Evolutionary conservation across 2,329 filamentous ascomycete genomes (phyloP), one percentile per base, ranked within the genome.

Genomic region (Stagonosporopsis vannaccii): DNA sequence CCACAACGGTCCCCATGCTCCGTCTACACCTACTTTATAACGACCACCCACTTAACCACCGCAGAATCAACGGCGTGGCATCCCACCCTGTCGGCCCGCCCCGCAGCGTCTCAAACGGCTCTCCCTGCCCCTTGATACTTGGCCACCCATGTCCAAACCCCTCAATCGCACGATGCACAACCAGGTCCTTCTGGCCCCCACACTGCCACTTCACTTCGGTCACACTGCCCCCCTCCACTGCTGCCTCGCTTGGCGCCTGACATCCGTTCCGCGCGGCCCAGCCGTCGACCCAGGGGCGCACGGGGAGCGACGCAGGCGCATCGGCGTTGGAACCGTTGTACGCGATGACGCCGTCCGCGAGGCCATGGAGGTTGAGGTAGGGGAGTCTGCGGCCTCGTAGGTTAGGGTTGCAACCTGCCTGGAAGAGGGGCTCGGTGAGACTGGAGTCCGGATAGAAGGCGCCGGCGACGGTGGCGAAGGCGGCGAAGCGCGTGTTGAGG

Each of bases 391-490:
- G 41, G 4, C 56, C 51, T 8, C 12, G 5, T 3, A 61, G 37
- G 8, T 32, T 23, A 0, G 61, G 61, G 11, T 49, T 13, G n/a
- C 66, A 69, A 0, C 47, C 59, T 0, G 23, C 52, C 2, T 52
- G 50, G 42, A 69, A 71, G 2, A 71, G 42, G 3, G 65, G 60
- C 19, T 68, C 61, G 0, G 52, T 56, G 12, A 69, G 40, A 4
- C 44, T 48, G 0, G 51, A 19, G 19, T 67, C 60, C 0, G 62
- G 58, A 62, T 83, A 83, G 36, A 74, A 78, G 1, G 79, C 81
- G 3, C 77, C 80, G 1, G 78, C 74, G 5, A 78, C 76, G 7
- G 76, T 73, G 1, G 79, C 80, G 56, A 83, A 82, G 0, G 80
- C 81, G 4, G 81, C 80, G 51, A 84, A 78, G 1, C 65, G 61